phyloP scores from a whole-genome alignment of 371 early-diverging fungal species.

The Mucor ambiguus region DNA sequence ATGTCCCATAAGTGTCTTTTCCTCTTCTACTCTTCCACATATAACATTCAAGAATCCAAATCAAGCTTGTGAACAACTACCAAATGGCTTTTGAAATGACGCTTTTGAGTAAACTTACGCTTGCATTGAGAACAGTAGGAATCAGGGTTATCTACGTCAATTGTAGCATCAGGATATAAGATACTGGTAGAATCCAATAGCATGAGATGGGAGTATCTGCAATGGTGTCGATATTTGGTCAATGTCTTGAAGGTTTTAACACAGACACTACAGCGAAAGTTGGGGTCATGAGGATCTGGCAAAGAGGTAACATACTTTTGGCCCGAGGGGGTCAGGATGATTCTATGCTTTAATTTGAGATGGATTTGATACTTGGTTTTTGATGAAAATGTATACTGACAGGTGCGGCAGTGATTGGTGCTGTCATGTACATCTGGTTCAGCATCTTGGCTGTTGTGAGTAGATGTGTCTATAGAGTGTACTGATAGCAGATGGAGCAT shows the following conservation, averaged over 20 bases:
- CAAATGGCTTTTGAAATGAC: too few relatives aligned
- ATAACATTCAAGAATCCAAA: not conserved
- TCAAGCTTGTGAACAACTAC: not conserved
- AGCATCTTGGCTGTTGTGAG: not conserved
- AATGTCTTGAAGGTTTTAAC: not conserved
- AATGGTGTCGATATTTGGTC: not conserved
- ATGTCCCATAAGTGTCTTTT: too few relatives aligned
- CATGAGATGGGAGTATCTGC: not conserved
- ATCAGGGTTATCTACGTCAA: not conserved
- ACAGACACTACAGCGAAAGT: not conserved
- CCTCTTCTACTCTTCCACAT: not conserved
- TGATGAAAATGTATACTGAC: not conserved
- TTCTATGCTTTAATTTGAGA: too few relatives aligned
- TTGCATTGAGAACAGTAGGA: not conserved
- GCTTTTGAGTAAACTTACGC: too few relatives aligned
- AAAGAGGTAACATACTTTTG: not conserved
- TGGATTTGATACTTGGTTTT: not conserved
- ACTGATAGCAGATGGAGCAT: not conserved
- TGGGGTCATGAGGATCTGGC: not conserved
- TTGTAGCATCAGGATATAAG: not conserved
- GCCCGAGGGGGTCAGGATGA: too few relatives aligned
- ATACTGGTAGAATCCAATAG: not conserved
- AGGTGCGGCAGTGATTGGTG: not conserved
- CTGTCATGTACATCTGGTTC: not conserved
- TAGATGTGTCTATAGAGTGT: not conserved